Evolutionary conservation across 1,284 basidiomycete species (phyloP).

Genomic region (Cryptococcus jaspeensis): DNA sequence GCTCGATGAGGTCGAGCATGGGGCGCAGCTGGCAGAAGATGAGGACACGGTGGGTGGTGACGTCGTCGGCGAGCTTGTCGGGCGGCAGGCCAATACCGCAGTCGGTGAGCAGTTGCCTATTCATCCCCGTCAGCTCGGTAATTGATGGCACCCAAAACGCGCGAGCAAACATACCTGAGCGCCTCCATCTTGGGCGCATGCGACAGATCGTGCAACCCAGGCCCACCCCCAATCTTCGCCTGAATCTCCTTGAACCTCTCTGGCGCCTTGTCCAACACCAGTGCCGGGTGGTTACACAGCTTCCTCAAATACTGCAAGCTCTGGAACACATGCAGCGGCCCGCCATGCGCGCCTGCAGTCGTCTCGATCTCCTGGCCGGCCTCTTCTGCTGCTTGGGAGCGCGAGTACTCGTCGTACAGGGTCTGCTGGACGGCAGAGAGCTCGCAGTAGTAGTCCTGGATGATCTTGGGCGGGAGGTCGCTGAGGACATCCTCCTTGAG

Average conservation of each 20-base stretch:
- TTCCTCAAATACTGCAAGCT: constrained; percentile 96
- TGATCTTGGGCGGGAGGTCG: constrained; percentile 98
- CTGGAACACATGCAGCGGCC: constrained; percentile 88
- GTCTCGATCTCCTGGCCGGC: constrained; percentile 64
- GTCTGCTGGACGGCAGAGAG: constrained; percentile 89
- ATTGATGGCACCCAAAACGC: not conserved
- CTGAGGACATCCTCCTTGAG: constrained; percentile 96
- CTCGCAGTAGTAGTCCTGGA: constrained; percentile 99
- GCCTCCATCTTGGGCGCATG: constrained; percentile 95
- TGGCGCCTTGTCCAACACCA: constrained; percentile 72
- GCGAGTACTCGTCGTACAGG: constrained; percentile 88
- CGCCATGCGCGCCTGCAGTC: constrained; percentile 31
- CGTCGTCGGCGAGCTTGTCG: constrained; percentile 54
- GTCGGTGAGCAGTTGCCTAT: constrained; percentile 85
- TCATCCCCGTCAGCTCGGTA: not conserved
- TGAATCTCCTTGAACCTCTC: constrained; percentile 66
- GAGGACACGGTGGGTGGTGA: constrained; percentile 93
- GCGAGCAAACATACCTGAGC: constrained; percentile 62
- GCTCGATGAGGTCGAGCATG: constrained; percentile 98
- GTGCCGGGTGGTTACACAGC: constrained; percentile 93
- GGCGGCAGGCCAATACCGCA: constrained; percentile 79
- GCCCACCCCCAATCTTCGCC: constrained; percentile 54
- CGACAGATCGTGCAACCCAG: constrained; percentile 69
- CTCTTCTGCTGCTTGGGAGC: constrained; percentile 68
- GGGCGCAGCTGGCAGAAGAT: constrained; percentile 99